Conservation (phyloP, 1,139 yeast genomes). For the Sugiyamaella sp. region DNA sequence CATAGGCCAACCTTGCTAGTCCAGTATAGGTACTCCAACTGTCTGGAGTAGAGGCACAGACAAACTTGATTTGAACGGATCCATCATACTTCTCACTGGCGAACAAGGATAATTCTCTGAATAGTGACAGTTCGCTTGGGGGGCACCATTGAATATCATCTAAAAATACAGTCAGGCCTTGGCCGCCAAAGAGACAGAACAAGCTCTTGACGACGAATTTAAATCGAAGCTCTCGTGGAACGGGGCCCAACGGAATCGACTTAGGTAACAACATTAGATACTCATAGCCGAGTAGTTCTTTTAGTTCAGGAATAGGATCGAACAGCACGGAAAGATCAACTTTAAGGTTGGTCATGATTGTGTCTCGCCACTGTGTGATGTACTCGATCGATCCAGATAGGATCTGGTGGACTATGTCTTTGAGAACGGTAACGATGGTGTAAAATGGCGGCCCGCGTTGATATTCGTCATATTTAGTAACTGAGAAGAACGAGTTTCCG, state of each 20-base stretch:
- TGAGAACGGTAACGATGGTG: slow-evolving; percentile 46
- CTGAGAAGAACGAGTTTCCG: slow-evolving; percentile 47
- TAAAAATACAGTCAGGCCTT: slow-evolving; percentile 51
- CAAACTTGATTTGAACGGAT: slow-evolving; percentile 36
- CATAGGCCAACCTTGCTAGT: slow-evolving; percentile 32
- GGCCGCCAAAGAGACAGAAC: slow-evolving; percentile 48
- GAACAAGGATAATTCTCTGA: slow-evolving; percentile 36
- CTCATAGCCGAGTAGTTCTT: slow-evolving; percentile 50
- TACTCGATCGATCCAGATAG: slow-evolving; percentile 47
- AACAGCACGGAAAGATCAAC: slow-evolving; percentile 51
- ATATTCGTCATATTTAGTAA: slow-evolving; percentile 49
- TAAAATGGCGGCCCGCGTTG: slow-evolving; percentile 44
- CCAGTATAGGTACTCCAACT: slow-evolving; percentile 28
- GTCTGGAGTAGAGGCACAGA: slow-evolving; percentile 36
- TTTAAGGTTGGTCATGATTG: slow-evolving; percentile 48
- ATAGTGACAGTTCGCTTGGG: slow-evolving; percentile 36
- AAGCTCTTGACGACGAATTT: slow-evolving; percentile 51
- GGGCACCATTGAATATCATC: slow-evolving; percentile 57
- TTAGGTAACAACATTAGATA: slow-evolving; percentile 40
- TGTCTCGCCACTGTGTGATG: slow-evolving; percentile 50
- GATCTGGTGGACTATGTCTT: slow-evolving; percentile 49
- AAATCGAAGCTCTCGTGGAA: slow-evolving; percentile 48
- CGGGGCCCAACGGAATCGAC: slow-evolving; percentile 35
- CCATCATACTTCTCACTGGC: slow-evolving; percentile 34
- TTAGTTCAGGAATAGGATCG: slow-evolving; percentile 52